Evolutionary conservation across 805 yeast species (phyloP), one percentile per base, ranked within the genome.

Genomic region (Torulaspora franciscae): DNA sequence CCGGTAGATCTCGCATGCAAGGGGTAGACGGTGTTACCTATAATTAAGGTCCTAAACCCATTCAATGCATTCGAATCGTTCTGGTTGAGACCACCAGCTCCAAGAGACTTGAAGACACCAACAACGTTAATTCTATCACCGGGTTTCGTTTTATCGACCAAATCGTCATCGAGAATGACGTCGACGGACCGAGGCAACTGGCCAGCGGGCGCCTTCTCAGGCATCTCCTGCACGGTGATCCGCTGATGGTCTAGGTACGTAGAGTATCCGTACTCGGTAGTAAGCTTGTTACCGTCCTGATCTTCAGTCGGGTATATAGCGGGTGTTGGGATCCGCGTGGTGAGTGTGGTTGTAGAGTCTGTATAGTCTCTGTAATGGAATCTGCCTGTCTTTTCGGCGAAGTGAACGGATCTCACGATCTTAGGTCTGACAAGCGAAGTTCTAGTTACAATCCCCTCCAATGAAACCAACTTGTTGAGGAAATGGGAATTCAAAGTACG

Each of bases 191-290:
- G 75, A 28, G 99, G 99, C 51, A 93, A 73, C 68, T 91, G 98
- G 45, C 99, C 99, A 0, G 98, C 95, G 11, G 98, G 99, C 1
- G 98, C 96, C 51, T 83, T 75, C 69, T 93, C 98, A 1, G 99
- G 98, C 87, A 93, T 86, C 69, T 93, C 99, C 66, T 93, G 99
- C 29, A 93, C 83, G 0, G 96, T 79, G 29, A 93, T 76, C 32
- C 88, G 84, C 68, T 93, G 99, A 64, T 91, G 96, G 67, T 93
- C 99, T 56, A 91, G 75, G 64, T 87, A 93, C 24, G 95, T 88
- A 6, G 90, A 83, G 60, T 81, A 85, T 1, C 99, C 99, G 59
- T 87, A 93, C 64, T 93, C 98, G 0, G 96, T 90, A 14, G 79
- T 74, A 52, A 93, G 70, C 55, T 86, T 87, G 67, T 90, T 83